Conservation (phyloP, 805 yeast species). For the Saccharomycopsis schoenii region DNA sequence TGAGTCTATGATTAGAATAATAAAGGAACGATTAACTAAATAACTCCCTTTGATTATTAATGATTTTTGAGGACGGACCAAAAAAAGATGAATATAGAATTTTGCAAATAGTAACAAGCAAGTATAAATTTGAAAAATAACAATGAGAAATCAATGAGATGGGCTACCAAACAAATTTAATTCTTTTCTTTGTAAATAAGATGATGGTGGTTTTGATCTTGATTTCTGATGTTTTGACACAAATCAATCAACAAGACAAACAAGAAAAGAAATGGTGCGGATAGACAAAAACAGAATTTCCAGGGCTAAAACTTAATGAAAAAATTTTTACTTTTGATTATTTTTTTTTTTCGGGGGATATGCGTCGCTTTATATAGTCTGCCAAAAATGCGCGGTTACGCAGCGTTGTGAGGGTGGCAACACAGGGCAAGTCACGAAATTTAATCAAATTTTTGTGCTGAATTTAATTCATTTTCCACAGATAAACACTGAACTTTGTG, state of each 20-base stretch:
- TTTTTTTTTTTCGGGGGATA: not conserved
- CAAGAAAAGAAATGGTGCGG: not conserved
- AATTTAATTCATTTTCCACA: not conserved
- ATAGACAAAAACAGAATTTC: not conserved
- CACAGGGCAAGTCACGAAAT: conserved; percentile 2
- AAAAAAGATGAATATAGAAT: not conserved
- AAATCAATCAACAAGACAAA: not conserved
- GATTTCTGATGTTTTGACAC: not conserved
- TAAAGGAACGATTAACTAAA: conserved; percentile 7
- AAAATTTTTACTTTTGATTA: not conserved
- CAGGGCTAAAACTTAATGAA: too few relatives aligned
- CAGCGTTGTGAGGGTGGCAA: not conserved
- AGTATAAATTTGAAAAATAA: not conserved
- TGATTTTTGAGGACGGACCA: not conserved
- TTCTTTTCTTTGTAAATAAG: not conserved
- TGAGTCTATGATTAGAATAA: not conserved
- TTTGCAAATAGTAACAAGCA: not conserved
- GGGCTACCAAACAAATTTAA: not conserved
- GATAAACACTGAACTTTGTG: not conserved
- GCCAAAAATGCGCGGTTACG: not conserved
- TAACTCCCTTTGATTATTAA: conserved; percentile 5
- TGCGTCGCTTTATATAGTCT: conserved; percentile 2
- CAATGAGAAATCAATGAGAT: not conserved
- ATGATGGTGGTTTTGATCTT: not conserved
- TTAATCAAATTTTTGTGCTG: not conserved